Percentiles rank a stretch among this genome's conserved stretches.
phyloP scores from a whole-genome alignment of 495 filamentous ascomycete species.

The Penicillium pancosmium region DNA sequence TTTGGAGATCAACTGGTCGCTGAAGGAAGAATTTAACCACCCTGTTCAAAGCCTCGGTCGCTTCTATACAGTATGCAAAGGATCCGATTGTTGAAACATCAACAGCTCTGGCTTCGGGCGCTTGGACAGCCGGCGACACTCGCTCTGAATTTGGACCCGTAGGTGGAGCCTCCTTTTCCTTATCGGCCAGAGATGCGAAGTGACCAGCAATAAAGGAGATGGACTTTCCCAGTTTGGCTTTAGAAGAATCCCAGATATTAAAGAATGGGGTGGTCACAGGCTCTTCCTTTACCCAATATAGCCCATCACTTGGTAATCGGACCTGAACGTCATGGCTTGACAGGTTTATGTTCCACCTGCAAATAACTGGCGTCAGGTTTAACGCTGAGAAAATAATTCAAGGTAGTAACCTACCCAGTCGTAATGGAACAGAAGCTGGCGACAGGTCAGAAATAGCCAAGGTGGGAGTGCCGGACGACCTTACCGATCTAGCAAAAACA shows the following conservation, averaged over 20 bases:
- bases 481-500: constrained; percentile 6
- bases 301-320: constrained; percentile 22
- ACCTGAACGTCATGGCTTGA: constrained; percentile 23
- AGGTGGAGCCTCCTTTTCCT: neutral
- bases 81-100: constrained; percentile 17
- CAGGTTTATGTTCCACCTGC: constrained; percentile 29
- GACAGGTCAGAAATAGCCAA: too few relatives aligned
- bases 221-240: neutral
- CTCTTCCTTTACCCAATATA: constrained; percentile 30
- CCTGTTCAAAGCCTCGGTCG: constrained; percentile 16
- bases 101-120: neutral
- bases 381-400: too few relatives aligned
- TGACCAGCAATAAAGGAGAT: neutral
- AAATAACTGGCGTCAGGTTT: too few relatives aligned
- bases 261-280: constrained; percentile 38
- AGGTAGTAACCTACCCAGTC: neutral
- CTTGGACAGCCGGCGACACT: neutral
- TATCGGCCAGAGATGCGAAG: neutral
- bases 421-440: neutral
- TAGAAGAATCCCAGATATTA: constrained; percentile 40
- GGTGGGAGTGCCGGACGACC: neutral
- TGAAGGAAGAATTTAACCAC: constrained; percentile 19
- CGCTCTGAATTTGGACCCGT: neutral
- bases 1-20: constrained; percentile 20
- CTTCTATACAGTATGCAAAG: constrained; percentile 28